A percentile compares a stretch with the other conserved stretches of the same genome.
These are phyloP conservation scores for Wickerhamiella galacta DNA, from an alignment of 805 yeast genomes.

Conservation along the genomic window DNA sequence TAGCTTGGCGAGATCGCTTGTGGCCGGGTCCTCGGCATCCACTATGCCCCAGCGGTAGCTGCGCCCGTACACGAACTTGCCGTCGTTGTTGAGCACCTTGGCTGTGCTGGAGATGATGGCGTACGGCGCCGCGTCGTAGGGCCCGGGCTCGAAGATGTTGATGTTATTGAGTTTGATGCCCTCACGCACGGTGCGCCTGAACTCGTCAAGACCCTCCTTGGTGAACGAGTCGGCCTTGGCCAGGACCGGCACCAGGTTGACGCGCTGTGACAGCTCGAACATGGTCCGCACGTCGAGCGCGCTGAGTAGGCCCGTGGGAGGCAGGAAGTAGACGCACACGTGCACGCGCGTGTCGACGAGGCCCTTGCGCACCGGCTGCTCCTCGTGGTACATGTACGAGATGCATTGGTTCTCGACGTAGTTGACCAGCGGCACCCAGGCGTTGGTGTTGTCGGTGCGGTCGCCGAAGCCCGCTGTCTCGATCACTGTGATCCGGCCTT, in stretches of 20 bases:
- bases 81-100: conserved; percentile 45
- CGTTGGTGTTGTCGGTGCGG: conserved; percentile 64
- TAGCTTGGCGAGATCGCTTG: conserved; percentile 71
- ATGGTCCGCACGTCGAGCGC: conserved; percentile 79
- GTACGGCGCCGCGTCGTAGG: conserved; percentile 62
- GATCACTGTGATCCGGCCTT: conserved; percentile 57
- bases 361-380: conserved; percentile 56
- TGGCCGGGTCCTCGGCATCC: conserved; percentile 72
- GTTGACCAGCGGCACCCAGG: conserved; percentile 77
- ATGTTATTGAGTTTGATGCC: conserved; percentile 75
- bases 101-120: conserved; percentile 52
- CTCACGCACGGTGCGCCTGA: conserved; percentile 58
- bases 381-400: conserved; percentile 78
- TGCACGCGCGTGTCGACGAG: conserved; percentile 66
- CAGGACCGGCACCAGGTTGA: conserved; percentile 76
- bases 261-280: conserved; percentile 67
- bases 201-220: conserved; percentile 46
- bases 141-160: conserved; percentile 35
- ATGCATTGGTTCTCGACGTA: conserved; percentile 87
- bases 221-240: conserved; percentile 79
- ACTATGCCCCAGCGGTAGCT: conserved; percentile 84
- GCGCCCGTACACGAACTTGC: conserved; percentile 57
- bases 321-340: conserved; percentile 74
- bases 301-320: conserved; percentile 79
- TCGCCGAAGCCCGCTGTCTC: conserved; percentile 95